Percentiles rank a stretch among this genome's conserved stretches.
Conservation (phyloP, 75 land plant species). For the Pinus albicaulis region DNA sequence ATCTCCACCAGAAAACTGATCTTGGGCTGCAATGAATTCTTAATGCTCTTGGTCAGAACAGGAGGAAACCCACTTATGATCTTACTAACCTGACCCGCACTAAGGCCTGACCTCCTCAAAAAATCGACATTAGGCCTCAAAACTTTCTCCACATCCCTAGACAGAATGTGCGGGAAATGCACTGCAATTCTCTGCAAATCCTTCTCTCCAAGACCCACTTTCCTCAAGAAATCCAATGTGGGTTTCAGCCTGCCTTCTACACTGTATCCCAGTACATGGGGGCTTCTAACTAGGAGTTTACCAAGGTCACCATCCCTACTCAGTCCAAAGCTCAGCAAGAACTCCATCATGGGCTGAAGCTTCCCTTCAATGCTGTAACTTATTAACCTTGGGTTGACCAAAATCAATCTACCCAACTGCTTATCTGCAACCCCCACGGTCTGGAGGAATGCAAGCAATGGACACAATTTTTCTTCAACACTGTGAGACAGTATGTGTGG, state of each 20-base stretch:
- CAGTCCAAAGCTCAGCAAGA: constrained; percentile 60
- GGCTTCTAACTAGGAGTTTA: constrained; percentile 56
- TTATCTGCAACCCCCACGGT: constrained; percentile 65
- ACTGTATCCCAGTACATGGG: constrained; percentile 84
- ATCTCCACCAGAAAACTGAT: constrained; percentile 66
- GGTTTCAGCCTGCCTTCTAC: constrained; percentile 72
- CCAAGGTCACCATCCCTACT: constrained; percentile 58
- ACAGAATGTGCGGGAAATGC: constrained; percentile 71
- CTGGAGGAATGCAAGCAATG: constrained; percentile 81
- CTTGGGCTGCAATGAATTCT: constrained; percentile 84
- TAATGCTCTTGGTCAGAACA: constrained; percentile 71
- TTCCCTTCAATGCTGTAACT: constrained; percentile 93
- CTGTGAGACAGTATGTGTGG: constrained; percentile 78
- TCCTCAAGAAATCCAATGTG: constrained; percentile 57
- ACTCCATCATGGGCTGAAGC: constrained; percentile 56
- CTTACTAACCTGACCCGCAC: constrained; percentile 37
- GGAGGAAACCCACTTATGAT: constrained; percentile 80
- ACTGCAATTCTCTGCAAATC: constrained; percentile 54
- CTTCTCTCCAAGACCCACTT: constrained; percentile 45
- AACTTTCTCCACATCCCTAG: constrained; percentile 68
- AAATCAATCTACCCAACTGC: constrained; percentile 55
- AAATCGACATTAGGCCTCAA: constrained; percentile 52
- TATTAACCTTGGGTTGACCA: constrained; percentile 78
- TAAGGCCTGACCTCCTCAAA: constrained; percentile 50
- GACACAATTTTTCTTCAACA: constrained; percentile 91